Base-by-base conservation (phyloP, 2,329 filamentous ascomycete species). In the Fusarium siculi region DNA sequence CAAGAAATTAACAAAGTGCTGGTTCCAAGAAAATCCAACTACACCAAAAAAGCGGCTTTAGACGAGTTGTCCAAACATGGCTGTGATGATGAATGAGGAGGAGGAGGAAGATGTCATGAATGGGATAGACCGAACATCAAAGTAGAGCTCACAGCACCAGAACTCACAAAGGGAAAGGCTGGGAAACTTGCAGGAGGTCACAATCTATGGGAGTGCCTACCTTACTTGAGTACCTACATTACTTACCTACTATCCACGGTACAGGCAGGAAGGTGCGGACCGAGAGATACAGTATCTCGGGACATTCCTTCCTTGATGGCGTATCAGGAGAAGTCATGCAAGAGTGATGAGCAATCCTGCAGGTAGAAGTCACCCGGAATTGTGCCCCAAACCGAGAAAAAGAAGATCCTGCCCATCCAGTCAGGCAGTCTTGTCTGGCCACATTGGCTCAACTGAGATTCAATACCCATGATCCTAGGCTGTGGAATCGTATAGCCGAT, bases 11-110 rank as follows among this genome's bases (percentile, higher is more conserved):
- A 79, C 76, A 74, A 72, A 77, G 76, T 75, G 75, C 70, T 66
- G 79, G 80, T 80, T 82, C 82, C 84, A 85, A 86, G 82, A 83
- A 80, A 81, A 80, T 81, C 82, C 84, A 82, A 82, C 77, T 81
- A 74, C 75, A 77, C 79, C 77, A 74, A 74, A 69, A 80, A 66
- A 68, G 66, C 67, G 69, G 64, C 59, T 62, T 55, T 59, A 67
- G 63, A 55, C 40, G 62, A 74, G 61, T 72, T 76, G 77, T 82
- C 83, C 83, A 82, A 81, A 79, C 83, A 85, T 85, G 77, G 64
- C 58, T 64, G 62, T 50, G 53, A 57, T 61, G 68, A 81, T 83
- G 78, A 73, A 80, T 77, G 75, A 75, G 55, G 78, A 78, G 77
- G 75, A 75, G 54, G 75, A 75, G 54, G 73, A 76, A 69, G 56